Evolutionary conservation across 2,329 filamentous ascomycete genomes (phyloP).

Genomic region (Geosmithia flava): DNA sequence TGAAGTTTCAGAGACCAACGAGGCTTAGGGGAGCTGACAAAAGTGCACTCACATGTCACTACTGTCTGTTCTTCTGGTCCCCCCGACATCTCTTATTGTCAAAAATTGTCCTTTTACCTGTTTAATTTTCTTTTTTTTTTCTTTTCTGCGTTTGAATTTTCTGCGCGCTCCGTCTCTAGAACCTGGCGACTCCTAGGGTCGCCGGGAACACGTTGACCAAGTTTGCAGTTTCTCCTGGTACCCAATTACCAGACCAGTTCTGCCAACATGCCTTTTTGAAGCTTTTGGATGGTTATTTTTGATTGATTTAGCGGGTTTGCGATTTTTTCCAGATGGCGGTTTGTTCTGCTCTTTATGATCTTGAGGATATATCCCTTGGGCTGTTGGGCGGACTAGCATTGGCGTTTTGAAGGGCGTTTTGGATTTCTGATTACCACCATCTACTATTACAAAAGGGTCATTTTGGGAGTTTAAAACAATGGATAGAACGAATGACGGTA

Average conservation of each 20-base stretch:
- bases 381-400: not conserved
- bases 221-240: not conserved
- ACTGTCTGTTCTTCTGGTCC: not conserved
- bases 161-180: not conserved
- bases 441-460: not conserved
- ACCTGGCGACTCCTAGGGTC: not conserved
- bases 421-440: not conserved
- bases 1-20: conserved; percentile 17
- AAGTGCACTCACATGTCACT: not conserved
- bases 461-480: not conserved
- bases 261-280: not conserved
- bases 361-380: conserved; percentile 1
- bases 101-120: not conserved
- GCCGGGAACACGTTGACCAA: not conserved
- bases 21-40: conserved; percentile 2
- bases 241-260: not conserved
- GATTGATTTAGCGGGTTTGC: not conserved
- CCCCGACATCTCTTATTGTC: not conserved
- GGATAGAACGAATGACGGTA: not conserved
- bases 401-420: not conserved
- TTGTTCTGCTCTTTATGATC: not conserved
- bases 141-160: not conserved
- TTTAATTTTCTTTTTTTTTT: not conserved
- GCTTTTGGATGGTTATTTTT: not conserved
- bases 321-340: not conserved